These are phyloP conservation scores for slime mould (Dictyostelium discoideum) DNA, from an alignment of 78 protist species.

Conservation along the genomic window dicty_2.7 NC_007088.5:4748001-4748500, in stretches of 20 bases:
- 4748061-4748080: conserved; percentile 13
- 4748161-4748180: neutral
- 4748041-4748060: conserved; percentile 32
- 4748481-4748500: neutral
- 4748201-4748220: conserved; percentile 39
- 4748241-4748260: conserved; percentile 1
- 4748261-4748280: conserved; percentile 55
- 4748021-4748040: conserved; percentile 45
- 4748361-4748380: neutral
- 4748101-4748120: conserved; percentile 40
- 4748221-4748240: conserved; percentile 54
- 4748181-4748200: neutral
- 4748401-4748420: conserved; percentile 10
- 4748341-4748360: conserved; percentile 6
- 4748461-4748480: conserved; percentile 48
- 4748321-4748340: conserved; percentile 41
- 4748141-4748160: conserved; percentile 30
- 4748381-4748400: neutral
- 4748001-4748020: conserved; percentile 16
- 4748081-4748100: conserved; percentile 36
- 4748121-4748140: conserved; percentile 12
- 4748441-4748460: conserved; percentile 34
- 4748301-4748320: conserved; percentile 35
- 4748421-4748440: neutral
- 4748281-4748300: conserved; percentile 27